phyloP scores from a whole-genome alignment of 1,139 yeast genomes.

The Suhomyces bokatorum region DNA sequence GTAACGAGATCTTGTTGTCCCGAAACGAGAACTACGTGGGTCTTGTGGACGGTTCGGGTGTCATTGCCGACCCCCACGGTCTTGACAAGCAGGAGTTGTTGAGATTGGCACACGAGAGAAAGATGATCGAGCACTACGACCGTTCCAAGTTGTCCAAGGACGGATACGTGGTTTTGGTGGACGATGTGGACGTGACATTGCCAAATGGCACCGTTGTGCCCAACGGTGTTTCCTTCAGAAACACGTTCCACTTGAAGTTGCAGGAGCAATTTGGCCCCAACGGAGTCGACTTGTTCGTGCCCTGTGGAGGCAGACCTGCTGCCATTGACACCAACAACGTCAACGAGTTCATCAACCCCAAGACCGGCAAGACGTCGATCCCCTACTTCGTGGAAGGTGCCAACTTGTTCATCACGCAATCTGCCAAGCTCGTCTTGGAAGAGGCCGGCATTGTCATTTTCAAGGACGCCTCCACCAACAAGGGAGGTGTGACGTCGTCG shows the following conservation, averaged over 20 bases:
- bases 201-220: constrained; percentile 77
- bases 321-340: constrained; percentile 91
- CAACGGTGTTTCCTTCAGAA: constrained; percentile 91
- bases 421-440: constrained; percentile 85
- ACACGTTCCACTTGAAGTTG: constrained; percentile 78
- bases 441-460: constrained; percentile 82
- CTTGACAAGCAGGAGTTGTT: constrained; percentile 75
- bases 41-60: constrained; percentile 95
- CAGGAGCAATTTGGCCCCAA: constrained; percentile 61
- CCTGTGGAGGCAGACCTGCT: constrained; percentile 99
- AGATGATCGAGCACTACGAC: constrained; percentile 74
- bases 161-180: constrained; percentile 85
- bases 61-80: constrained; percentile 87
- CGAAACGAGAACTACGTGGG: constrained; percentile 82
- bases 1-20: constrained; percentile 88
- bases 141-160: constrained; percentile 60
- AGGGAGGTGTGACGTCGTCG: constrained; percentile 98
- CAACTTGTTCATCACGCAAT: constrained; percentile 89
- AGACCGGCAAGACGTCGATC: constrained; percentile 73
- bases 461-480: constrained; percentile 96
- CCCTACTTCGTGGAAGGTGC: constrained; percentile 98
- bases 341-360: constrained; percentile 64
- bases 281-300: constrained; percentile 81
- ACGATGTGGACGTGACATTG: constrained; percentile 74
- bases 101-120: constrained; percentile 76